A percentile compares a stretch with the other conserved stretches of the same genome.
These are phyloP conservation scores for Hordeum marinum DNA, from an alignment of 176 grass and related monocot genomes.

Conservation along the genomic window DNA sequence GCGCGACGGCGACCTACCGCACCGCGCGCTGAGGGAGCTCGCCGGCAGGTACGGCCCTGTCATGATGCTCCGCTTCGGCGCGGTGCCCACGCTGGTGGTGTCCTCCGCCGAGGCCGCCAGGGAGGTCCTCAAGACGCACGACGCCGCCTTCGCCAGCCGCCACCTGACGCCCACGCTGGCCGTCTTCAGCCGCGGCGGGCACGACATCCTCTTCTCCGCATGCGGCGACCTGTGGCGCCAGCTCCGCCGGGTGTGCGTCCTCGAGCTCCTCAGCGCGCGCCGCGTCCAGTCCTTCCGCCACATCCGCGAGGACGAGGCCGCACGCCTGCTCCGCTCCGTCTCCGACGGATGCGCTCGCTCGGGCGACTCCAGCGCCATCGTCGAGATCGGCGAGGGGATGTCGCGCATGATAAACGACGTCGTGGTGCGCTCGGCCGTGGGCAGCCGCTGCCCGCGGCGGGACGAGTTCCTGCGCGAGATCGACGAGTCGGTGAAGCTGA, in stretches of 20 bases:
- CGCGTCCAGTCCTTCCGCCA: slow-evolving; percentile 19
- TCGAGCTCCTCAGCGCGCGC: slow-evolving; percentile 33
- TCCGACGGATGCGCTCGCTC: background rate
- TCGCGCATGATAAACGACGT: background rate
- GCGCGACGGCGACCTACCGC: background rate
- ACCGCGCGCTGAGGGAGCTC: background rate
- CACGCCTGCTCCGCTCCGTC: slow-evolving; percentile 13
- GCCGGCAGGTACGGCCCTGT: slow-evolving; percentile 6
- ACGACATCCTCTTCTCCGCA: slow-evolving; percentile 25
- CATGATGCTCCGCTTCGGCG: slow-evolving; percentile 35
- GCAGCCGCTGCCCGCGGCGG: slow-evolving; percentile 16
- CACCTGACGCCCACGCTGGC: background rate
- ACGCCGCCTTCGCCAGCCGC: slow-evolving; percentile 25
- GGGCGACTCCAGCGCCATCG: background rate
- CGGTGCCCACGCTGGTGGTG: slow-evolving; percentile 24
- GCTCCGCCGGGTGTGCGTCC: slow-evolving; percentile 18
- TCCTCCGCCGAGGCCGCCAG: slow-evolving; percentile 22
- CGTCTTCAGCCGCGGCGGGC: background rate
- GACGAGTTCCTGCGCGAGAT: slow-evolving; percentile 32
- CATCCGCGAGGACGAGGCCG: slow-evolving; percentile 21
- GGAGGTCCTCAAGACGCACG: slow-evolving; percentile 30
- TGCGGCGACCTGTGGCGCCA: slow-evolving; percentile 44
- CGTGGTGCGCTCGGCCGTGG: background rate
- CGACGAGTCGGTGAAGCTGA: background rate
- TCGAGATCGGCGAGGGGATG: slow-evolving; percentile 6